These are phyloP conservation scores for Fusarium sp. DNA, from an alignment of 2,329 filamentous ascomycete genomes.

Conservation along the genomic window DNA sequence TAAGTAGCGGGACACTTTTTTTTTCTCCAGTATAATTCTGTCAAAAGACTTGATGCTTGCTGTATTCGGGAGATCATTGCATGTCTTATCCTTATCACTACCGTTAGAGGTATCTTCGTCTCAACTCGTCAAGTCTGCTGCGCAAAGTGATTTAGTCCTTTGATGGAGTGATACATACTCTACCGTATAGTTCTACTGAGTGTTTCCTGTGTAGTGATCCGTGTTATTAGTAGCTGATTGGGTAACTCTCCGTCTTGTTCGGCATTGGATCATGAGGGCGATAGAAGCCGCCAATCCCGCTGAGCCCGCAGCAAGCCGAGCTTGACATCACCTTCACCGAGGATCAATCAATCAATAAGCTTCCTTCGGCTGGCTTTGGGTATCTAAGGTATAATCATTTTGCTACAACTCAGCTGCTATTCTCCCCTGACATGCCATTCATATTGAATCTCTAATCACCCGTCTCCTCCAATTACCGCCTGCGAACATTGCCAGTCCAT, in stretches of 20 bases:
- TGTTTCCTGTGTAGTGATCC: not conserved
- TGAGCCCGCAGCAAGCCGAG: slow-evolving; percentile 52
- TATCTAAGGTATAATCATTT: slow-evolving; percentile 30
- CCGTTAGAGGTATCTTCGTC: not conserved
- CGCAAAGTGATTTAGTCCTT: not conserved
- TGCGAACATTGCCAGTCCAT: slow-evolving; percentile 4
- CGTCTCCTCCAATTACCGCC: slow-evolving; percentile 4
- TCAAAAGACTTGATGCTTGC: not conserved
- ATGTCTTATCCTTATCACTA: not conserved
- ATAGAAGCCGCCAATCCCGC: slow-evolving; percentile 36
- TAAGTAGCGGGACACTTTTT: not conserved
- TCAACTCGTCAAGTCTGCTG: not conserved
- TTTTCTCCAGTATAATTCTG: not conserved
- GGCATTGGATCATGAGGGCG: slow-evolving; percentile 28
- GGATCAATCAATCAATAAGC: slow-evolving; percentile 38
- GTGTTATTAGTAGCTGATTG: slow-evolving; percentile 19
- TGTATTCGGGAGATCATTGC: not conserved
- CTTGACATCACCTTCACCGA: slow-evolving; percentile 44
- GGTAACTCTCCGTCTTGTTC: slow-evolving; percentile 42
- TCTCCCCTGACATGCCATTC: slow-evolving; percentile 24
- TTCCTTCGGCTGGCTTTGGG: slow-evolving; percentile 31
- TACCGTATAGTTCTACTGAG: not conserved
- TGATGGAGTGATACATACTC: not conserved
- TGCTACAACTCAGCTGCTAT: not conserved
- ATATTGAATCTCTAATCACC: slow-evolving; percentile 15